Evolutionary conservation across 2,329 filamentous ascomycete species (phyloP).

Genomic region (Niveomyces coronatus): DNA sequence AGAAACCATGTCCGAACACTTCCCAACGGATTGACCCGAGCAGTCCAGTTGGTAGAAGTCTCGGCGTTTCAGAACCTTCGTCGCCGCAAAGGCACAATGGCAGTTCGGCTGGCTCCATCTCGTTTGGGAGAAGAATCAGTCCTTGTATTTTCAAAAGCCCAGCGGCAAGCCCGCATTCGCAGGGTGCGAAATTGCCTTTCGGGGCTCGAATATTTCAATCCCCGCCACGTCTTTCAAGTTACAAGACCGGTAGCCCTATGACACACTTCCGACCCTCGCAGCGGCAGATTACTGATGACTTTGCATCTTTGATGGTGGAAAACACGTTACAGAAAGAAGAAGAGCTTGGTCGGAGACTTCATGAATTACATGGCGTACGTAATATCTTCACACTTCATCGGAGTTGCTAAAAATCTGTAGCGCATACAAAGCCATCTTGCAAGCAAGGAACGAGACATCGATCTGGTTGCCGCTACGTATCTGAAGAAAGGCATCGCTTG

Average conservation of each 20-base stretch:
- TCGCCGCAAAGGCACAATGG: too few relatives aligned
- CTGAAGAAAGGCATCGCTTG: background rate
- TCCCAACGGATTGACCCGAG: too few relatives aligned
- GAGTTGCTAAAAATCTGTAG: background rate
- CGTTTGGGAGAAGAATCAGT: too few relatives aligned
- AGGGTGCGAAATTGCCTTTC: too few relatives aligned
- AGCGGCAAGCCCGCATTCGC: too few relatives aligned
- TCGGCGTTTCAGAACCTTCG: too few relatives aligned
- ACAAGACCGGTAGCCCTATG: too few relatives aligned
- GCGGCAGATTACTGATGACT: background rate
- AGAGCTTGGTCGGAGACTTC: background rate
- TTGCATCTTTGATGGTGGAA: background rate
- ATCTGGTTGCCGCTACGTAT: background rate
- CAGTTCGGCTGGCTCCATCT: too few relatives aligned
- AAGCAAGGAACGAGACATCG: background rate
- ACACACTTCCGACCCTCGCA: background rate
- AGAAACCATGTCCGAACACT: too few relatives aligned
- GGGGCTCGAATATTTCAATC: background rate
- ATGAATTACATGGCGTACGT: conserved; percentile 1
- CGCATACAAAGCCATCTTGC: background rate
- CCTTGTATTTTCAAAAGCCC: too few relatives aligned
- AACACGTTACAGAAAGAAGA: background rate
- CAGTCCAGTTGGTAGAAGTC: too few relatives aligned
- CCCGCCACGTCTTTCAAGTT: background rate
- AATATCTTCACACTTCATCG: background rate